Percentiles rank a stretch among this genome's conserved stretches.
These are phyloP conservation scores for Phytophthora fragariae DNA, from an alignment of 352 stramenopile genomes.

Conservation along the genomic window DNA sequence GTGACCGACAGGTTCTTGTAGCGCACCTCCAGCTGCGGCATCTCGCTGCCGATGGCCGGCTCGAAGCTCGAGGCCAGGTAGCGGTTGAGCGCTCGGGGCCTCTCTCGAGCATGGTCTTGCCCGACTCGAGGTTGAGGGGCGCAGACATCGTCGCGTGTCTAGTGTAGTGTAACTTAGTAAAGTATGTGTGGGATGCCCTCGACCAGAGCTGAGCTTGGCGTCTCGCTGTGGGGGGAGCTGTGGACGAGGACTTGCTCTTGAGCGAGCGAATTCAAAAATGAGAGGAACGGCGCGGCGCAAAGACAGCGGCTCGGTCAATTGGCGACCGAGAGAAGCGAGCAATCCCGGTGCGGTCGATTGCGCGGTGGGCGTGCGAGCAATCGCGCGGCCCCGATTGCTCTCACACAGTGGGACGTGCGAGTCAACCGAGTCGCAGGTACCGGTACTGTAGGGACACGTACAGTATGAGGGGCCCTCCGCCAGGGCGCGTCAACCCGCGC, in stretches of 20 bases:
- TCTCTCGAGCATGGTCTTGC: slow-evolving; percentile 25
- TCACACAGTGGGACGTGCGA: slow-evolving; percentile 7
- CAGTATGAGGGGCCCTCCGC: neutral
- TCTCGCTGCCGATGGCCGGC: slow-evolving; percentile 38
- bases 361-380: slow-evolving; percentile 10
- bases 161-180: too few species aligned
- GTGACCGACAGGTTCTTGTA: slow-evolving; percentile 52
- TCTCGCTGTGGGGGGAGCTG: neutral
- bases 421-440: slow-evolving; percentile 1
- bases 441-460: neutral
- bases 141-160: neutral
- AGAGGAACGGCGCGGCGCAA: neutral
- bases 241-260: slow-evolving; percentile 14
- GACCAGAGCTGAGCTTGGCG: slow-evolving; percentile 8
- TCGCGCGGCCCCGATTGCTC: slow-evolving; percentile 2
- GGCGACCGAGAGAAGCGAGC: slow-evolving; percentile 12
- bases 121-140: slow-evolving; percentile 22
- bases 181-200: slow-evolving; percentile 12
- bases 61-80: slow-evolving; percentile 41
- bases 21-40: slow-evolving; percentile 61
- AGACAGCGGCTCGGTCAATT: slow-evolving; percentile 6
- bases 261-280: slow-evolving; percentile 21
- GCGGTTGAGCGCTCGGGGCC: slow-evolving; percentile 35
- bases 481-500: slow-evolving; percentile 4
- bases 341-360: slow-evolving; percentile 15